phyloP scores from a whole-genome alignment of 306 rosid genomes.

The Malus sieversii region DNA sequence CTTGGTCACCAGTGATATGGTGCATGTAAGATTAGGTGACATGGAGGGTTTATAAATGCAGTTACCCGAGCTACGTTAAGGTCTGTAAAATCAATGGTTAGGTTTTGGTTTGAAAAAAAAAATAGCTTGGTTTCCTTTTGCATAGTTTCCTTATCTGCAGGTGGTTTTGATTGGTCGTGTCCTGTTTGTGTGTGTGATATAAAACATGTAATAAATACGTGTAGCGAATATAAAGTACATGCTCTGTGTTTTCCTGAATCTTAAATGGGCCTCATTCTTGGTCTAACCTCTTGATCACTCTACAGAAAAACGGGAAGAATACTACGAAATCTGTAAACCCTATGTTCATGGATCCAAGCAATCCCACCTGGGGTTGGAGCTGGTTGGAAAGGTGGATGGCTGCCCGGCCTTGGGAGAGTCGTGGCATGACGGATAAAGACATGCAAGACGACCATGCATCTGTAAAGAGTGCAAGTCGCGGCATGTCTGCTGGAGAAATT shows the following conservation, averaged over 20 bases:
- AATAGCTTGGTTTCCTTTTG: background rate
- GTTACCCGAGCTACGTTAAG: background rate
- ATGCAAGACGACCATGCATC: constrained; percentile 47
- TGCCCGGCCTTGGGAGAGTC: constrained; percentile 67
- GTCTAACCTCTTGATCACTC: constrained; percentile 11
- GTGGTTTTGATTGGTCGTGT: background rate
- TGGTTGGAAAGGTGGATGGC: constrained; percentile 99
- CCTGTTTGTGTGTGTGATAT: background rate
- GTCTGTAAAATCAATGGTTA: background rate
- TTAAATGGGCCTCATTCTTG: constrained; percentile 4
- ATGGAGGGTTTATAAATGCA: background rate
- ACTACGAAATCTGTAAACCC: constrained; percentile 64
- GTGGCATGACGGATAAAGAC: constrained; percentile 47
- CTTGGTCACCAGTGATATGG: background rate
- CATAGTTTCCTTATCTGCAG: background rate
- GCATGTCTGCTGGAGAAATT: constrained; percentile 68
- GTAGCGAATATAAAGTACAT: background rate
- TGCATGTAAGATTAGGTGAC: background rate
- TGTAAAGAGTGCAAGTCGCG: constrained; percentile 44
- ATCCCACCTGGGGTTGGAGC: constrained; percentile 99
- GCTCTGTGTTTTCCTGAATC: constrained; percentile 7
- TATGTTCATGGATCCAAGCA: constrained; percentile 90
- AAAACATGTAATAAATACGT: too few species aligned
- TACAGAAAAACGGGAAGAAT: constrained; percentile 79
- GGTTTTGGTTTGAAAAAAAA: background rate